Base-by-base conservation (phyloP, 306 rosid species). In the Prunus mume region DNA sequence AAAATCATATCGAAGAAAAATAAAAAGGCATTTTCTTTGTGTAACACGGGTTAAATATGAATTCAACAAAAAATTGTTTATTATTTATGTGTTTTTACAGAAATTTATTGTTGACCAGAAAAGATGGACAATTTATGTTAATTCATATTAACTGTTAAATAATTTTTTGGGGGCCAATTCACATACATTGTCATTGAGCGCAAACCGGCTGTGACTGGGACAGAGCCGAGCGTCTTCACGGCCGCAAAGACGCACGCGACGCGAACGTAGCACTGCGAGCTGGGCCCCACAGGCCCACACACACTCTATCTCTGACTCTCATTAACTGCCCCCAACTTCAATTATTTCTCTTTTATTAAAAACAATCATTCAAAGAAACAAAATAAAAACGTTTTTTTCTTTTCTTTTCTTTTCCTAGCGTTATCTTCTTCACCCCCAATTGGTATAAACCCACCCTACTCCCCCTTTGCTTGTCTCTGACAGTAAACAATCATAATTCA, bases 391-490 rank as follows among this genome's bases (percentile, higher is more conserved):
- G 45, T 46, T 20, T 0, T n/a, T 73, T 46, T 14, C 5, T 20
- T 14, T 54, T 24, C 50, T 68, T 32, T 25, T 14, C 32, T 61
- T 18, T 22, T 12, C 52, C 56, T 57, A 64, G 55, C 58, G 69
- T 65, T 28, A 79, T 72, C 78, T 19, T 51, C 20, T 22, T 9
- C 60, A 18, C 5, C 52, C 69, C 71, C 6, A 19, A 34, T 9
- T 32, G 46, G 11, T 78, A 72, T 43, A 64, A 73, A 73, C 57
- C 38, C 30, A 28, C 3, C 74, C 78, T 52, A 34, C 55, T 38
- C 55, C 41, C 11, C 30, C 45, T 22, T n/a, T 74, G 22, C 66
- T 49, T 24, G 10, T 65, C 20, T 38, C 8, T 51, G 25, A 65
- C 8, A 28, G 19, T 6, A 18, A 19, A 9, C 19, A 4, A 12